Conservation (phyloP, 352 stramenopile genomes). For the Hyaloperonospora brassicae region DNA sequence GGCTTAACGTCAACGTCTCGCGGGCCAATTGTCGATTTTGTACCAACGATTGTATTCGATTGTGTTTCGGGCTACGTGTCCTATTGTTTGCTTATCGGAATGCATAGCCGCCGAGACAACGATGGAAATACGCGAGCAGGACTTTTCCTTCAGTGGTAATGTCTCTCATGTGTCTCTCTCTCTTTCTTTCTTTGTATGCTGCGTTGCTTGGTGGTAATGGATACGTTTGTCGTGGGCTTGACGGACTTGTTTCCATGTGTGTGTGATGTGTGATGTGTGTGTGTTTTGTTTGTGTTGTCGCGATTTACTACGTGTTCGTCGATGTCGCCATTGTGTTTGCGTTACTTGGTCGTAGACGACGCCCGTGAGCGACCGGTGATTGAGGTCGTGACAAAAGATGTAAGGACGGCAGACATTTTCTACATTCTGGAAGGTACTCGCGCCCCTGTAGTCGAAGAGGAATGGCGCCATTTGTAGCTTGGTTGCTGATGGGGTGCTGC, state of each 20-base stretch:
- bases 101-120: constrained; percentile 20
- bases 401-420: constrained; percentile 43
- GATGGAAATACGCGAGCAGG: constrained; percentile 57
- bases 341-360: constrained; percentile 31
- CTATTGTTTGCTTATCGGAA: not conserved
- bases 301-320: not conserved
- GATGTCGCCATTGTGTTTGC: constrained; percentile 2
- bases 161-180: constrained; percentile 7
- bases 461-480: constrained; percentile 1
- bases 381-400: constrained; percentile 44
- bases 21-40: constrained; percentile 3
- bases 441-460: not conserved
- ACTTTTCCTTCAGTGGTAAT: constrained; percentile 58
- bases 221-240: constrained; percentile 5
- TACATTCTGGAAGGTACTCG: constrained; percentile 42
- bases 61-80: too few relatives aligned
- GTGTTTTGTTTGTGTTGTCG: not conserved
- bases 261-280: too few relatives aligned
- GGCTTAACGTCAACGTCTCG: constrained; percentile 5
- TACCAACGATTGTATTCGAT: too few relatives aligned
- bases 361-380: constrained; percentile 33
- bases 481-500: constrained; percentile 15
- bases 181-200: too few relatives aligned
- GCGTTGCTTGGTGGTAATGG: constrained; percentile 9
- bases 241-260: constrained; percentile 21